These are phyloP conservation scores for Corynascus novoguineensis DNA, from an alignment of 495 filamentous ascomycete genomes.

Conservation along the genomic window DNA sequence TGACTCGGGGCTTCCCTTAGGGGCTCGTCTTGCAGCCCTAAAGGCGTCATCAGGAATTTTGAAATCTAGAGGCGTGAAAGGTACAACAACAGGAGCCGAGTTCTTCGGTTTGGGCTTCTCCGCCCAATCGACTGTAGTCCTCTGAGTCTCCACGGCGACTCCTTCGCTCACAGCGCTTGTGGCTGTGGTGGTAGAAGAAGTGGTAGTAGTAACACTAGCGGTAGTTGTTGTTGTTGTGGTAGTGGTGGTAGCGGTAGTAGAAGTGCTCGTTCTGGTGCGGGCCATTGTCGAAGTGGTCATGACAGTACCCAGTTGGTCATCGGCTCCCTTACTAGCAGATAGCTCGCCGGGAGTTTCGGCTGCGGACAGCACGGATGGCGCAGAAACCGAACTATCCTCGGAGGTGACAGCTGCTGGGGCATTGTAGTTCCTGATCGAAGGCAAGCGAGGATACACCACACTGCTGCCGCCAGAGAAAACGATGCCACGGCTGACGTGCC, in stretches of 20 bases:
- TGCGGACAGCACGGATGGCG: not conserved
- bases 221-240: not conserved
- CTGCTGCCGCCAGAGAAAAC: constrained; percentile 27
- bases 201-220: not conserved
- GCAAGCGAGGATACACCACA: constrained; percentile 21
- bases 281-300: not conserved
- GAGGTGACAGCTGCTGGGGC: not conserved
- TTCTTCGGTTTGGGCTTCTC: not conserved
- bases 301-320: not conserved
- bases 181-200: not conserved
- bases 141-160: not conserved
- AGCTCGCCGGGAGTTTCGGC: not conserved
- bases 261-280: not conserved
- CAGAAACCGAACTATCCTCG: not conserved
- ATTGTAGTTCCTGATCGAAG: constrained; percentile 7
- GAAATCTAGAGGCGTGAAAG: constrained; percentile 36
- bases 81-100: constrained; percentile 18
- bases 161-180: not conserved
- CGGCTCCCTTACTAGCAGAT: not conserved
- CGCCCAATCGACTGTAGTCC: not conserved
- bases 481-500: constrained; percentile 39
- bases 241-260: not conserved
- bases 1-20: constrained; percentile 38
- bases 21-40: constrained; percentile 37
- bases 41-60: constrained; percentile 44